Evolutionary conservation across 148 eudicot species (phyloP).

Genomic region (Nepenthes gracilis): DNA sequence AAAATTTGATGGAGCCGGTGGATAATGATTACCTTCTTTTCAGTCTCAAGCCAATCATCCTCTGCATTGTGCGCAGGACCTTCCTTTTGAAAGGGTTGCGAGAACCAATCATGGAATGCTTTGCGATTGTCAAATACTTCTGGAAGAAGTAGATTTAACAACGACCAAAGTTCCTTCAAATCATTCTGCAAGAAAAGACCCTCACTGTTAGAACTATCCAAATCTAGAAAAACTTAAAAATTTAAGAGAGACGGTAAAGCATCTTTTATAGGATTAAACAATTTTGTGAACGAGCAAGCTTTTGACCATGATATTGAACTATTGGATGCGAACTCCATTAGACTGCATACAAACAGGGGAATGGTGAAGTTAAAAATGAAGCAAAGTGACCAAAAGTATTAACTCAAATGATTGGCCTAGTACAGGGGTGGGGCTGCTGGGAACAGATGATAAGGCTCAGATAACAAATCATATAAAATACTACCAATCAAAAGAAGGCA

Average conservation of each 20-base stretch:
- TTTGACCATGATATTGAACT: not conserved
- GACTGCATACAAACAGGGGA: no score
- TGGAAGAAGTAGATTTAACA: conserved; percentile 93
- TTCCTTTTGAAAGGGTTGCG: conserved; percentile 93
- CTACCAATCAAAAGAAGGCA: no score
- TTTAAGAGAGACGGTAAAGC: no score
- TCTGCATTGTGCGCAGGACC: conserved; percentile 64
- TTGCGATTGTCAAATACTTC: conserved; percentile 98
- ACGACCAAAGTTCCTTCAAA: conserved; percentile 97
- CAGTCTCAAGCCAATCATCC: conserved; percentile 99
- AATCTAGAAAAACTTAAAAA: not conserved
- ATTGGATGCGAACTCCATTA: not conserved
- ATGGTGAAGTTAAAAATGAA: no score
- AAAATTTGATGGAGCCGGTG: conserved; percentile 96
- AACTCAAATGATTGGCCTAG: not conserved
- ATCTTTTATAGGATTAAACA: no score
- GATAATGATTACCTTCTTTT: conserved; percentile 92
- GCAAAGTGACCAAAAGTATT: not conserved
- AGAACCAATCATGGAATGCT: conserved; percentile 99
- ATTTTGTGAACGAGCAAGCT: no score
- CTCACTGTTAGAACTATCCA: not conserved
- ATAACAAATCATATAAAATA: no score
- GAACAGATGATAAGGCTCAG: no score
- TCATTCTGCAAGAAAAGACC: conserved; percentile 55
- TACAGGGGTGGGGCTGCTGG: no score